These are phyloP conservation scores for Psilocybe tampanensis DNA, from an alignment of 768 basidiomycete genomes.

Conservation along the genomic window DNA sequence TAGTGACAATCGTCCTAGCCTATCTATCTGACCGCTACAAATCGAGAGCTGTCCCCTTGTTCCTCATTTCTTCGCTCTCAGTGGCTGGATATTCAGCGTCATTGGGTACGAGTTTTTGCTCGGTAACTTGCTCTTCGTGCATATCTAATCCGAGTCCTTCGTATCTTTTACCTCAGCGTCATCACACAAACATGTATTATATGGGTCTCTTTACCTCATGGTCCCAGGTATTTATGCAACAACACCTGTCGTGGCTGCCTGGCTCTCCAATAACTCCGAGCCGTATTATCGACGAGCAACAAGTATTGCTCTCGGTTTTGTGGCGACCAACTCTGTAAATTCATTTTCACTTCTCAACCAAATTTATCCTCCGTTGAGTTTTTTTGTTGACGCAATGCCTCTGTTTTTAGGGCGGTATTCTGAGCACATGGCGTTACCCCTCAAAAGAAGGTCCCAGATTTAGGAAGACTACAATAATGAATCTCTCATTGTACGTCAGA, in stretches of 20 bases:
- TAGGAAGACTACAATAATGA: slow-evolving; percentile 38
- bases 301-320: slow-evolving; percentile 35
- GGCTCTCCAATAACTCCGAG: slow-evolving; percentile 42
- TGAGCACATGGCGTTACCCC: slow-evolving; percentile 43
- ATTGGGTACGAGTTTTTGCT: not conserved
- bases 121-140: not conserved
- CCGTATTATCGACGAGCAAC: slow-evolving; percentile 39
- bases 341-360: not conserved
- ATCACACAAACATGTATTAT: slow-evolving; percentile 24
- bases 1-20: slow-evolving; percentile 5
- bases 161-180: slow-evolving; percentile 18
- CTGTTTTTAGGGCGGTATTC: slow-evolving; percentile 35
- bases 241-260: slow-evolving; percentile 34
- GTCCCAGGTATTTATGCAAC: slow-evolving; percentile 36
- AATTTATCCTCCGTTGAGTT: not conserved
- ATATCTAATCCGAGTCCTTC: not conserved
- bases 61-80: slow-evolving; percentile 1
- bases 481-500: slow-evolving; percentile 34
- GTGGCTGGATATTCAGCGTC: slow-evolving; percentile 9
- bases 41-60: slow-evolving; percentile 6
- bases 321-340: slow-evolving; percentile 37
- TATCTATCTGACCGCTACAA: slow-evolving; percentile 7
- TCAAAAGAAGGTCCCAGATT: slow-evolving; percentile 38
- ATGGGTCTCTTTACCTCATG: slow-evolving; percentile 38
- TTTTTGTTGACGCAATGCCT: not conserved